Base-by-base conservation (phyloP, 164 flowering plant species). In the Macadamia integrifolia region DNA sequence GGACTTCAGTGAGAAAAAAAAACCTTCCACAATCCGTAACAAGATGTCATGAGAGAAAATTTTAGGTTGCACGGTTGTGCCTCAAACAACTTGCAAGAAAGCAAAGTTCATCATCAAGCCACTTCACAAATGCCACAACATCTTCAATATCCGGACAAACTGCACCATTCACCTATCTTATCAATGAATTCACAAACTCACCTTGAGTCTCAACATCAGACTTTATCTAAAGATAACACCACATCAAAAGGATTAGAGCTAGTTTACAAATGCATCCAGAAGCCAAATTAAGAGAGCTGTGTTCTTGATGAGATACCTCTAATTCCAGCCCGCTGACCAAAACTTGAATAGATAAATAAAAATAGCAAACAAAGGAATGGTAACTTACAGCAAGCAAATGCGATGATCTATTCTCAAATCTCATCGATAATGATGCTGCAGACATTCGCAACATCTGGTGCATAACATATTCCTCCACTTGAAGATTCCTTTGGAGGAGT, bases 131-230 rank as follows among this genome's bases (percentile, higher is more conserved):
- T 56, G 87, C 80, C 62, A 87, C 79, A 48, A 95, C 81, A 77
- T 95, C 99, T 52, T 91, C 94, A 40, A 91, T 80, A 53, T 77
- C 79, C 57, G 84, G 73, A 75, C 89, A 92, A 62, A 94, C 73
- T 65, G 92, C 92, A 64, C 89, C 96, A 65, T 93, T 81, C 58
- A 95, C 97, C 88, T 92, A 98, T 68, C 87, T 71, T n/a, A 96
- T 96, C 79, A 91, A 72, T 28, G 95, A 91, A 77, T 87, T 86
- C 53, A 95, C 96, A 77, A 92, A 95, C 70, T 95, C 97, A 66
- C 99, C 98, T 86, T 92, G 99, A 13, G 96, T 89, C 78, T 92
- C 98, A 72, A 95, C 99, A 75, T 95, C 99, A 70, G 98, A 95
- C 85, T 92, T 92, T 62, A 95, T 96, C 99, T 95, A 82, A 30